Evolutionary conservation across 768 basidiomycete genomes (phyloP).

Genomic region (Inosperma sp.): DNA sequence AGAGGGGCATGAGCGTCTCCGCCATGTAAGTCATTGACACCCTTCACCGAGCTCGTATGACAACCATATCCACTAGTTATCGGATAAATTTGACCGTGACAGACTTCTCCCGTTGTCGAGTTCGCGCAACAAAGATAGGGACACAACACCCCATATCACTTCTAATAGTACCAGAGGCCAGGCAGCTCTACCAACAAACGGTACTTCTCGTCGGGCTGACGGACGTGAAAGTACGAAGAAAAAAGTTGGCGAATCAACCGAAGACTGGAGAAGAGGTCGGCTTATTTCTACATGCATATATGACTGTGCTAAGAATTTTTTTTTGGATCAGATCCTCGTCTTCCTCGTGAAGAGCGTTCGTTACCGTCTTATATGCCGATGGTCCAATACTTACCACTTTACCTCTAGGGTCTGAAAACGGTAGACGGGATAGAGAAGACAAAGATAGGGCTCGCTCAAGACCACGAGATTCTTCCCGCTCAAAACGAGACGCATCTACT

Average conservation of each 20-base stretch:
- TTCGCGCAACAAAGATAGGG: conserved; percentile 63
- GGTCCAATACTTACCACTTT: neutral
- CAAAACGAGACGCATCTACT: conserved; percentile 54
- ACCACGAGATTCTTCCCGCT: conserved; percentile 56
- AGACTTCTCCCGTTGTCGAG: conserved; percentile 52
- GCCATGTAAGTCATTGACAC: conserved; percentile 51
- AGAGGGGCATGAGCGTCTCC: conserved; percentile 73
- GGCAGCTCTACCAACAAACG: conserved; percentile 31
- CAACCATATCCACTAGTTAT: conserved; percentile 47
- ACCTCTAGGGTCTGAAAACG: conserved; percentile 37
- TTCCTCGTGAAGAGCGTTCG: conserved; percentile 61
- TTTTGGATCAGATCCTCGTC: conserved; percentile 49
- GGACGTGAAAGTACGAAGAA: conserved; percentile 57
- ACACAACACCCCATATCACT: conserved; percentile 56
- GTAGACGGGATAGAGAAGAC: conserved; percentile 58
- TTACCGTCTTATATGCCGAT: conserved; percentile 1
- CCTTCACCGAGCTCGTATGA: conserved; percentile 7
- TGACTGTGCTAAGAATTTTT: conserved; percentile 12
- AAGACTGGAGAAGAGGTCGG: conserved; percentile 83
- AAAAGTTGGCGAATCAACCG: conserved; percentile 67
- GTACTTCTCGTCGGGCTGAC: conserved; percentile 51
- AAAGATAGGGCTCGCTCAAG: conserved; percentile 63
- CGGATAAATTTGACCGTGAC: conserved; percentile 85
- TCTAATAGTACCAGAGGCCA: conserved; percentile 38
- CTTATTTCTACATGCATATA: conserved; percentile 14